Base-by-base conservation (phyloP, 306 rosid genomes). In the Cucumis hystrix region DNA sequence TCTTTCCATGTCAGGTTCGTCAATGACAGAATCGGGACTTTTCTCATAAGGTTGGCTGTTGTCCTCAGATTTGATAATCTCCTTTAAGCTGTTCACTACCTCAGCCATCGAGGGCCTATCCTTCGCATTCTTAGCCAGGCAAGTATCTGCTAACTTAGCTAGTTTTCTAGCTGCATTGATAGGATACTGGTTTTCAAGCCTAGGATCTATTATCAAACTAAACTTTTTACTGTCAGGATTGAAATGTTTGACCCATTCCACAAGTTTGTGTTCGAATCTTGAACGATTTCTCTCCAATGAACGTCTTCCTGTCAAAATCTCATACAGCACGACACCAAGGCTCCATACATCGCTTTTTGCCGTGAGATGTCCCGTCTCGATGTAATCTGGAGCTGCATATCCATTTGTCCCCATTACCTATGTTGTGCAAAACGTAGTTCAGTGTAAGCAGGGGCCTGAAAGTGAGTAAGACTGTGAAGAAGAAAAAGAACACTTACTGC, bases 261-360 rank as follows among this genome's bases (percentile, higher is more conserved):
- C n/a, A 72, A 93, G 98, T 72, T 79, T 88, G 74, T 91, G 90
- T 80, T 93, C 91, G 0, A n/a, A n/a, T 79, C 83, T 87, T 0
- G 98, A 94, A 3, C 85, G 86, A 83, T 87, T 85, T 84, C 89
- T 88, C 71, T 91, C 94, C 79, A 89, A 4, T 5, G 95, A 87
- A 23, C 91, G 93, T 80, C 98, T 80, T 17, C 98, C 98, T 1
- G 93, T 78, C 16, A 93, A 87, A 79, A 93, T 85, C 84, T 93
- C 98, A 23, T 86, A 93, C 33, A 91, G 80, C 28, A 93, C 94
- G 16, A 93, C 98, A 0, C 98, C 98, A 6, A 85, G 87, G 80
- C 94, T 90, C 98, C 98, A 93, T 41, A 93, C 98, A 62, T 93
- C 96, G 51, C 98, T 93, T 87, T 93, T 93, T 28, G 86, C 75